phyloP scores from a whole-genome alignment of 2,329 filamentous ascomycete species.

The Monilinia fructicola region DNA sequence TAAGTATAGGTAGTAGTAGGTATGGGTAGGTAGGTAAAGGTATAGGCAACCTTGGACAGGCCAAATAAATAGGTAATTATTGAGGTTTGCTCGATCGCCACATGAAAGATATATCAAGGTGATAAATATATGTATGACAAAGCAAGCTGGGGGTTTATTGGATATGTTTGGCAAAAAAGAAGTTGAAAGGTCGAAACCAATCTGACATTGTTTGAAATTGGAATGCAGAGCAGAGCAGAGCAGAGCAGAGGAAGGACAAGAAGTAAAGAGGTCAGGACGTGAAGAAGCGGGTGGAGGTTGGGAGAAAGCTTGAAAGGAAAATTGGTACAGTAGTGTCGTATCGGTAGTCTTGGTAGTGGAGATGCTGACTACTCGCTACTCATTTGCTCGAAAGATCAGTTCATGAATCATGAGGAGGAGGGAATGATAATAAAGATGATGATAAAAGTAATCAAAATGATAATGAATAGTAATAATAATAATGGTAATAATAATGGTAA shows the following conservation, averaged over 20 bases:
- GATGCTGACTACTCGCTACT: not conserved
- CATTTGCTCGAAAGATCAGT: not conserved
- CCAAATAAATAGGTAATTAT: not conserved
- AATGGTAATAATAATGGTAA: too few relatives aligned
- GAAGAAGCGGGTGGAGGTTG: not conserved
- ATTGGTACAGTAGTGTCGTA: not conserved
- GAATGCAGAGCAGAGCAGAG: too few relatives aligned
- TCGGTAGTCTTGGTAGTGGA: not conserved
- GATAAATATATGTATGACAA: not conserved
- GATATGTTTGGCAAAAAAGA: not conserved
- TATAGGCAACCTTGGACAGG: not conserved
- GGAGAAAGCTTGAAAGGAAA: not conserved
- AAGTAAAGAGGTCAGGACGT: not conserved
- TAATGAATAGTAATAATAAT: too few relatives aligned
- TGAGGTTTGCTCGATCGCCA: too few relatives aligned
- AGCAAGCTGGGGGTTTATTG: not conserved
- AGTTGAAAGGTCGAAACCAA: constrained; percentile 24
- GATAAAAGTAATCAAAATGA: too few relatives aligned
- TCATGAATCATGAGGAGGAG: not conserved
- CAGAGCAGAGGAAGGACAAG: constrained; percentile 13
- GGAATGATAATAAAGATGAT: too few relatives aligned
- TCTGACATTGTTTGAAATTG: constrained; percentile 7
- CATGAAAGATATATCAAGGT: too few relatives aligned
- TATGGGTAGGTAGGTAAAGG: not conserved
- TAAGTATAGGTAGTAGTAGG: too few relatives aligned